Percentiles rank a stretch among this genome's conserved stretches.
Evolutionary conservation across 371 early-diverging fungal species (phyloP).

Genomic region (Rhizopus sp.): DNA sequence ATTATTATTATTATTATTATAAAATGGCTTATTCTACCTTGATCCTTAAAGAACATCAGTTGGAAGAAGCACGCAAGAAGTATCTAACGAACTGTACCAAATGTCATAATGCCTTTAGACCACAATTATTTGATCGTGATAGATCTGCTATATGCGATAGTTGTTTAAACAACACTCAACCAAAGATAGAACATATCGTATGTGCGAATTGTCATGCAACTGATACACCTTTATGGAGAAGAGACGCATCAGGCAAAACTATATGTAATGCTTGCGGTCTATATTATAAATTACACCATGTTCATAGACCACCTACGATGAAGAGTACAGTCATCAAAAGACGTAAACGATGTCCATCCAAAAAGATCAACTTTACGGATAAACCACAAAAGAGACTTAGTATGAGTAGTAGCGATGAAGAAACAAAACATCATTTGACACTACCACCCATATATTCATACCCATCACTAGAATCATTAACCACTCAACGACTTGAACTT

Average conservation of each 20-base stretch:
- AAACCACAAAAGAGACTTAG: background rate
- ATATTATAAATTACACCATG: constrained; percentile 73
- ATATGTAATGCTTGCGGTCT: constrained; percentile 86
- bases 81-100: constrained; percentile 39
- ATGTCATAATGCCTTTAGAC: constrained; percentile 36
- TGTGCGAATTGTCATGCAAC: constrained; percentile 78
- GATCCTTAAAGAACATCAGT: constrained; percentile 9
- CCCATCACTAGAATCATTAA: constrained; percentile 30
- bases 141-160: constrained; percentile 39
- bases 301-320: constrained; percentile 61
- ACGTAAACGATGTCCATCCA: constrained; percentile 38
- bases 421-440: background rate
- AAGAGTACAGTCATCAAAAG: constrained; percentile 59
- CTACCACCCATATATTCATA: background rate
- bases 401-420: background rate
- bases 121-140: constrained; percentile 39
- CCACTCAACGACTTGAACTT: constrained; percentile 55
- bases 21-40: constrained; percentile 24
- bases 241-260: constrained; percentile 65
- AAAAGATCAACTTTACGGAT: constrained; percentile 7
- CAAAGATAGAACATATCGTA: constrained; percentile 4
- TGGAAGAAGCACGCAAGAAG: constrained; percentile 31
- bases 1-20: constrained; percentile 1
- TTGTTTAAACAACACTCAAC: constrained; percentile 18
- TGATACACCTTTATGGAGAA: constrained; percentile 81